Percentiles rank a stretch among this genome's conserved stretches.
These are phyloP conservation scores for Eryngium alpinum DNA, from an alignment of 140 eudicot genomes.

Conservation along the genomic window DNA sequence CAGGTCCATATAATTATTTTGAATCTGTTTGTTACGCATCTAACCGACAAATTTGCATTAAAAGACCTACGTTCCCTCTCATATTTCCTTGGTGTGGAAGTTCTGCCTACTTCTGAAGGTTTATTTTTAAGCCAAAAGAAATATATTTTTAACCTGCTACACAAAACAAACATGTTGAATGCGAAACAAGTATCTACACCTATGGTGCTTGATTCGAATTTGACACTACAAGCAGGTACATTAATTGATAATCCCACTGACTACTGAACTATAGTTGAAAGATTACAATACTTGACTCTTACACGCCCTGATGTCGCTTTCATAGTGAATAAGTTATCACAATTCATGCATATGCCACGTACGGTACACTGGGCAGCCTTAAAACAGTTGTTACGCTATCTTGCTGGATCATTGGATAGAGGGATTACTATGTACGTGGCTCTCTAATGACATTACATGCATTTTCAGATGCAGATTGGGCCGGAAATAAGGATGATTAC, in stretches of 20 bases:
- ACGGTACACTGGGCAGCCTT: background rate
- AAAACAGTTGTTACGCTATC: background rate
- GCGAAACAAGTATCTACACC: background rate
- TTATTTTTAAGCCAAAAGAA: background rate
- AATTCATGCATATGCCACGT: background rate
- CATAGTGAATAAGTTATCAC: background rate
- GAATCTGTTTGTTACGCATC: background rate
- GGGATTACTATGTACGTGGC: background rate
- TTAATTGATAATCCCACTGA: background rate
- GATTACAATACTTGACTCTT: background rate
- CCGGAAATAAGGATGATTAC: background rate
- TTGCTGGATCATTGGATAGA: background rate
- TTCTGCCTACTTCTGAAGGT: background rate
- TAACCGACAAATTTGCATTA: background rate
- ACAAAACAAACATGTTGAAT: background rate
- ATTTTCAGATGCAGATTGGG: background rate
- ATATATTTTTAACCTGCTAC: background rate
- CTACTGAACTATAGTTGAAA: background rate
- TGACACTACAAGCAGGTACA: background rate
- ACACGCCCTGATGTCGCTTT: background rate
- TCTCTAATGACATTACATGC: background rate
- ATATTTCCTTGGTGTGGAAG: conserved; percentile 6
- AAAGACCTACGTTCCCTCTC: background rate
- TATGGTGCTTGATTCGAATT: background rate
- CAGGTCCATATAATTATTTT: background rate